Evolutionary conservation across 2,329 filamentous ascomycete species (phyloP).

Genomic region (Sporothrix inflata): DNA sequence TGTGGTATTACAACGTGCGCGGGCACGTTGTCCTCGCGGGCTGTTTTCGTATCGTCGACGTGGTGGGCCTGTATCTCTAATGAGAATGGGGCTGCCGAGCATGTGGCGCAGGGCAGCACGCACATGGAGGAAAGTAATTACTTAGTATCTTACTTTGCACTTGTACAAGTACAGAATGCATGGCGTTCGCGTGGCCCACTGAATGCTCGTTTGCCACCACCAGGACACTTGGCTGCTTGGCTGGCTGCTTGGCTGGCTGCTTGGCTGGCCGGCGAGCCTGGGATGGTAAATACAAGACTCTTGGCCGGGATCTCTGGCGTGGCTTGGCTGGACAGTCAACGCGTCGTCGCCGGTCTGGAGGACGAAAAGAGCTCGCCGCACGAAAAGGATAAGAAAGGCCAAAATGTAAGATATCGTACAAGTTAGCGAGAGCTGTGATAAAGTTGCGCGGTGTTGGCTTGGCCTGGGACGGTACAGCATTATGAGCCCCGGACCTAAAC

Average conservation of each 20-base stretch:
- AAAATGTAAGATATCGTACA: background rate
- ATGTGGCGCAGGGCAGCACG: background rate
- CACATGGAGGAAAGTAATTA: background rate
- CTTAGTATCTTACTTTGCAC: background rate
- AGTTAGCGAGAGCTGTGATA: background rate
- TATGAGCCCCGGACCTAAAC: background rate
- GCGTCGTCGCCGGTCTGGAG: background rate
- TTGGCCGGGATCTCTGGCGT: conserved; percentile 19
- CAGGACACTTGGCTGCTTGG: conserved; percentile 11
- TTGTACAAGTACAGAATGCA: background rate
- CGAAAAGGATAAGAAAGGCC: background rate
- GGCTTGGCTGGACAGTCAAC: background rate
- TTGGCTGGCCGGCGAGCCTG: conserved; percentile 8
- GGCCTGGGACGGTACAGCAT: background rate
- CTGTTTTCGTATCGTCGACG: background rate
- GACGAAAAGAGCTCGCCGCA: too few species aligned
- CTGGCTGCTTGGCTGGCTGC: conserved; percentile 15
- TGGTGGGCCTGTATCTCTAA: background rate
- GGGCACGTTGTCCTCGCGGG: background rate
- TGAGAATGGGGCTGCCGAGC: background rate
- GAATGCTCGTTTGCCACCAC: conserved; percentile 15
- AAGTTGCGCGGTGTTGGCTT: background rate
- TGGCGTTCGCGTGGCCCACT: conserved; percentile 8
- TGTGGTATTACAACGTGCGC: background rate
- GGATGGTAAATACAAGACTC: background rate